phyloP scores from a whole-genome alignment of 345 rosid species.

The Boechera retrofracta region DNA sequence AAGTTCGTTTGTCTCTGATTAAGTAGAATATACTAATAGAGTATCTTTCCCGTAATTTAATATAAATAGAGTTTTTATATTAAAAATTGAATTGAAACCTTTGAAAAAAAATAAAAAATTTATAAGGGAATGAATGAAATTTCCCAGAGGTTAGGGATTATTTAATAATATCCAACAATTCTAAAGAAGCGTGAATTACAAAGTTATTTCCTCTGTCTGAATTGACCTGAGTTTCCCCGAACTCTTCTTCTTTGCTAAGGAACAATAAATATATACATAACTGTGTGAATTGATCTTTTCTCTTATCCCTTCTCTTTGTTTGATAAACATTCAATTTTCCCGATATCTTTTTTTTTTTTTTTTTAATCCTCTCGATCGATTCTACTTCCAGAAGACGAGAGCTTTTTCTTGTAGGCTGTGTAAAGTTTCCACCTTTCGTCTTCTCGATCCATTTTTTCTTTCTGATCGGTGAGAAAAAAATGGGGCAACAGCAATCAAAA shows the following conservation, averaged over 20 bases:
- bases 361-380: conserved; percentile 9
- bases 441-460: background rate
- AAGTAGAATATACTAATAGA: too few relatives aligned
- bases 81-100: too few relatives aligned
- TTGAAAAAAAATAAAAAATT: too few relatives aligned
- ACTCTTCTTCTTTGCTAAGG: conserved; percentile 32
- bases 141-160: background rate
- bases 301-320: background rate
- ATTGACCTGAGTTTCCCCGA: background rate
- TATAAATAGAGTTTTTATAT: too few relatives aligned
- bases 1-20: too few relatives aligned
- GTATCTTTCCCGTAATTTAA: too few relatives aligned
- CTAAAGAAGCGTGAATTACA: background rate
- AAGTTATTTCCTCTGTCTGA: background rate
- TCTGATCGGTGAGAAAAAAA: conserved; percentile 30
- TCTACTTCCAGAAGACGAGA: background rate
- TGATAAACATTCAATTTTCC: background rate
- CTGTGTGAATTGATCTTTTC: background rate
- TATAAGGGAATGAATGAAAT: background rate
- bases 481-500: conserved; percentile 98
- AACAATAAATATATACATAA: background rate
- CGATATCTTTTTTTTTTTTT: background rate
- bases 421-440: conserved; percentile 15
- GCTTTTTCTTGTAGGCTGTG: conserved; percentile 2
- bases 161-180: background rate